phyloP scores from a whole-genome alignment of 257 asterid species.

The Solanum boliviense region DNA sequence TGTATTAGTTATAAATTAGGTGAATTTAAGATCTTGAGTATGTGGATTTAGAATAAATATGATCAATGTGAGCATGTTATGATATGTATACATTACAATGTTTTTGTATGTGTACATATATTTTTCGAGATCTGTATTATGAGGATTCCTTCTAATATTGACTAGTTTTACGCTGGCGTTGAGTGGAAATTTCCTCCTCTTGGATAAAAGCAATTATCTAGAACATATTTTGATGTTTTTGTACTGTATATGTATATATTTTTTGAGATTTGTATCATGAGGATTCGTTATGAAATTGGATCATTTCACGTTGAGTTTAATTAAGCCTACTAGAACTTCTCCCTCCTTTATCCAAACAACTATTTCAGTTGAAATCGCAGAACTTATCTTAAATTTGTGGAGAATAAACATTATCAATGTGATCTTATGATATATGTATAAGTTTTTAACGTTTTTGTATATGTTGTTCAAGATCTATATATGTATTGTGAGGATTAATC shows the following conservation, averaged over 20 bases:
- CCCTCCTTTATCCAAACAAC: not conserved
- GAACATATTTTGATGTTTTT: too few relatives aligned
- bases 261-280: not conserved
- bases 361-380: not conserved
- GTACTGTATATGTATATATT: not conserved
- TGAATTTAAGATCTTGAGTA: fast-evolving
- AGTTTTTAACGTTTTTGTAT: not conserved
- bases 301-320: too few relatives aligned
- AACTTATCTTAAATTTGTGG: not conserved
- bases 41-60: not conserved
- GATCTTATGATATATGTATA: not conserved
- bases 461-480: not conserved
- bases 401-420: not conserved
- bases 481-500: not conserved
- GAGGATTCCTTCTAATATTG: not conserved
- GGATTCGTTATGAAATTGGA: not conserved
- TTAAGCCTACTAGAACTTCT: too few relatives aligned
- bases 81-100: not conserved
- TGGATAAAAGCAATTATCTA: too few relatives aligned
- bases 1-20: not conserved
- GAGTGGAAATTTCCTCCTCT: too few relatives aligned
- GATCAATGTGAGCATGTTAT: not conserved
- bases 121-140: not conserved
- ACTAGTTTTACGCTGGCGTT: too few relatives aligned
- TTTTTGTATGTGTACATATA: not conserved